Percentiles rank a stretch among this genome's conserved stretches.
phyloP scores from a whole-genome alignment of 768 basidiomycete genomes.

The Mycena indigotica region DNA sequence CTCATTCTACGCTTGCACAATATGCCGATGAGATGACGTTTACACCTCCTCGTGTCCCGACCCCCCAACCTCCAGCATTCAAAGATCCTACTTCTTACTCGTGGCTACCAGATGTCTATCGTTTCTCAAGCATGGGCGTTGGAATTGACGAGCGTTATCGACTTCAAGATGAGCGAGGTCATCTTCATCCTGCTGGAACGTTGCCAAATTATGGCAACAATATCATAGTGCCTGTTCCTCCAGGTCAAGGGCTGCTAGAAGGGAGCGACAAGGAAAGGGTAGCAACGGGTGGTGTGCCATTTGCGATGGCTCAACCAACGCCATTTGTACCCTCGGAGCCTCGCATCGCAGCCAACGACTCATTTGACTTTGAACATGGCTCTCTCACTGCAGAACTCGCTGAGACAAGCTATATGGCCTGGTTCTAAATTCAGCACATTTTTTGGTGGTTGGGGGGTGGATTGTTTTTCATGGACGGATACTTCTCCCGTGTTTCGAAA shows the following conservation, averaged over 20 bases:
- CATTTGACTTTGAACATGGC: conserved; percentile 65
- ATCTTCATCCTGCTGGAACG: background rate
- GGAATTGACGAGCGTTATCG: conserved; percentile 43
- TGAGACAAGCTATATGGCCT: conserved; percentile 69
- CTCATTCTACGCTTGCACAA: conserved; percentile 36
- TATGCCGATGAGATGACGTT: conserved; percentile 37
- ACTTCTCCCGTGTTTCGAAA: too few species aligned
- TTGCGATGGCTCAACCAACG: conserved; percentile 38
- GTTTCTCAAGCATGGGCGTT: conserved; percentile 45
- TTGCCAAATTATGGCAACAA: background rate
- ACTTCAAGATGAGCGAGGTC: conserved; percentile 3
- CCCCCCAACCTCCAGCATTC: conserved; percentile 10
- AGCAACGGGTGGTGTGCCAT: conserved; percentile 12
- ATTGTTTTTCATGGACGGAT: too few species aligned
- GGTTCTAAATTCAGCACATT: too few species aligned
- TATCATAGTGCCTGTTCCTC: background rate
- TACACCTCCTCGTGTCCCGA: conserved; percentile 14
- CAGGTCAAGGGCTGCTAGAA: background rate
- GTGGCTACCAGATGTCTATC: conserved; percentile 52
- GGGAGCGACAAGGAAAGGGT: background rate
- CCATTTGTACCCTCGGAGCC: conserved; percentile 51
- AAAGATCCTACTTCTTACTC: conserved; percentile 13
- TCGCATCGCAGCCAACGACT: conserved; percentile 54
- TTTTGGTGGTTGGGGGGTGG: too few species aligned
- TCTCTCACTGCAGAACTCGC: conserved; percentile 56